Evolutionary conservation across 139 green algal genomes (phyloP), one percentile per base, ranked within the genome.

Genomic region (Nannochloris sp.): DNA sequence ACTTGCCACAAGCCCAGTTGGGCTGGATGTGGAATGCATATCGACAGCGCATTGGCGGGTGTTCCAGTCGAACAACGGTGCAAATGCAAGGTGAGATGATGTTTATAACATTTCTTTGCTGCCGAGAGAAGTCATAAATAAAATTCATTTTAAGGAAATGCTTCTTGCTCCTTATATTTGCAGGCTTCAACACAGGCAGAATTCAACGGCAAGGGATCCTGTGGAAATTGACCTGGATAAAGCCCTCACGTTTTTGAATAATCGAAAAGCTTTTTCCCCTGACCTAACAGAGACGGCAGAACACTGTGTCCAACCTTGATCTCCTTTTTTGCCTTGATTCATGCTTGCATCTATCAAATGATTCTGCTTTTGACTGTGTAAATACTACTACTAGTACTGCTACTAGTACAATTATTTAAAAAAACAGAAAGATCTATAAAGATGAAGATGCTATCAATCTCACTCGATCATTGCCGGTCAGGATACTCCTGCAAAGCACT

Each of bases 11-110:
- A 57, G 25, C 24, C 47, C n/a, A 57, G 24, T 12, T 57, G 47
- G 47, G 14, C 12, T 29, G 23, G 38, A 9, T 59, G 60, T 46
- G 38, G 38, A 25, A 25, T 36, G 4, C 66, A 73, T 55, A 68
- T 73, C 5, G 66, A 73, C 38, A 51, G 25, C 10, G 66, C 66
- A 10, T 53, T 72, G 37, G 27, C 13, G 2, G 56, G 38, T 38
- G 39, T 68, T 32, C 66, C 66, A 3, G n/a, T 68, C 23, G 54
- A 73, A 0, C 27, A 73, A 32, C 66, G 66, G 4, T 73, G 66
- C 66, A 60, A 61, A 14, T 73, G 66, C 56, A 73, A 73, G 57
- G 33, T 37, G 5, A n/a, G 37, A 45, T 12, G 10, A n/a, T 9
- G 12, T 45, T n/a, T 12, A 12, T 45, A 12, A 45, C 12, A 45